phyloP scores from a whole-genome alignment of 768 basidiomycete genomes.

The Saitozyma sp. region DNA sequence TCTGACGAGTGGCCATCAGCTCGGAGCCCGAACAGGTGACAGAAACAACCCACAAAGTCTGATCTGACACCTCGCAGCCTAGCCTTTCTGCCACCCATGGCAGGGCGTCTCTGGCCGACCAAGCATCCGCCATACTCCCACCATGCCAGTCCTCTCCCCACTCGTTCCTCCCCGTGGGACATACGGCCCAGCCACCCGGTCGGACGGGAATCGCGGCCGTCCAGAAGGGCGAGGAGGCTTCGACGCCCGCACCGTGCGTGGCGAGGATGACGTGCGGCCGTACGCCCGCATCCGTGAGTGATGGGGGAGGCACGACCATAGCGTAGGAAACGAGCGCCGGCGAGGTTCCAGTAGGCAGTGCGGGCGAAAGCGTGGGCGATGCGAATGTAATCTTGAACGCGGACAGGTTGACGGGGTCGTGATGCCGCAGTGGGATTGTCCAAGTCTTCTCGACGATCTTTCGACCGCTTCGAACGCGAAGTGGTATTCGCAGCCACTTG shows the following conservation, averaged over 20 bases:
- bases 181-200: conserved; percentile 68
- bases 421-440: conserved; percentile 18
- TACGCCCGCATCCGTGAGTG: neutral
- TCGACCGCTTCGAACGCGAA: neutral
- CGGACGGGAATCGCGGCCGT: conserved; percentile 63
- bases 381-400: conserved; percentile 37
- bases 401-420: neutral
- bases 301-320: conserved; percentile 39
- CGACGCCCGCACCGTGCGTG: conserved; percentile 77
- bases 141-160: conserved; percentile 98
- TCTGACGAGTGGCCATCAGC: conserved; percentile 55
- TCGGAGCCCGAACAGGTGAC: conserved; percentile 53
- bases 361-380: conserved; percentile 11
- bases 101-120: conserved; percentile 65
- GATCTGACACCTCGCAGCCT: conserved; percentile 53
- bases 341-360: neutral
- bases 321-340: conserved; percentile 39
- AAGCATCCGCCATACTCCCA: conserved; percentile 70
- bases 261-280: conserved; percentile 54
- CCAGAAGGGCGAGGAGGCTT: conserved; percentile 66
- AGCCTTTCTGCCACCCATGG: conserved; percentile 54
- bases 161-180: conserved; percentile 78
- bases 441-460: conserved; percentile 3
- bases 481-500: conserved; percentile 5
- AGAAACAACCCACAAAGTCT: conserved; percentile 28